Evolutionary conservation across 257 asterid genomes (phyloP).

Genomic region (Ilex asprella): DNA sequence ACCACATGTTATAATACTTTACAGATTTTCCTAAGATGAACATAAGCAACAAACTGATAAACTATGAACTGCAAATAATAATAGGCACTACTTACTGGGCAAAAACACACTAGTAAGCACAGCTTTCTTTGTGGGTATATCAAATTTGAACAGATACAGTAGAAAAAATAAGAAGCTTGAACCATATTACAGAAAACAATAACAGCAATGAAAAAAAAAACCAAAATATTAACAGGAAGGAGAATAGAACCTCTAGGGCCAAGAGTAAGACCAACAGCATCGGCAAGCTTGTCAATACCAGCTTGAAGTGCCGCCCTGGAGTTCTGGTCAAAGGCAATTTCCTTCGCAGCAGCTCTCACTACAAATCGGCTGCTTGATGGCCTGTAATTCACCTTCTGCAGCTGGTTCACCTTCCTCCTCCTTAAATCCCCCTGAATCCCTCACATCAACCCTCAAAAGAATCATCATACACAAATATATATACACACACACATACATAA

Average conservation of each 20-base stretch:
- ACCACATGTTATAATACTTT: too few species aligned
- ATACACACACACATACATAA: neutral
- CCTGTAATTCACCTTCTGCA: slow-evolving; percentile 48
- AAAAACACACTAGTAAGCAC: too few species aligned
- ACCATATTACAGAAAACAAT: neutral
- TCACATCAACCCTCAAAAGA: neutral
- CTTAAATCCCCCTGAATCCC: slow-evolving; percentile 44
- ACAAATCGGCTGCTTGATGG: slow-evolving; percentile 52
- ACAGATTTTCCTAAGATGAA: too few species aligned
- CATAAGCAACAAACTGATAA: too few species aligned
- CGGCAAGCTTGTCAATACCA: slow-evolving; percentile 93
- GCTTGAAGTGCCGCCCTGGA: slow-evolving; percentile 88
- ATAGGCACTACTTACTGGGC: too few species aligned
- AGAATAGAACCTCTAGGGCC: slow-evolving; percentile 82
- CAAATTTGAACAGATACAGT: neutral
- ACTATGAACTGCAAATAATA: too few species aligned
- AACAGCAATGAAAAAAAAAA: neutral
- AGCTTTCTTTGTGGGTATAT: too few species aligned
- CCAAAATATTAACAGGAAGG: neutral
- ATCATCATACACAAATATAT: neutral
- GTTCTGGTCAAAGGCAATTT: slow-evolving; percentile 84
- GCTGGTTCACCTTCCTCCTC: slow-evolving; percentile 49
- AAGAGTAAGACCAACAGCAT: slow-evolving; percentile 90
- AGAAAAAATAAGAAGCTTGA: neutral
- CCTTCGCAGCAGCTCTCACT: slow-evolving; percentile 85